Evolutionary conservation across 768 basidiomycete species (phyloP).

Genomic region (Tephrocybe rancida): DNA sequence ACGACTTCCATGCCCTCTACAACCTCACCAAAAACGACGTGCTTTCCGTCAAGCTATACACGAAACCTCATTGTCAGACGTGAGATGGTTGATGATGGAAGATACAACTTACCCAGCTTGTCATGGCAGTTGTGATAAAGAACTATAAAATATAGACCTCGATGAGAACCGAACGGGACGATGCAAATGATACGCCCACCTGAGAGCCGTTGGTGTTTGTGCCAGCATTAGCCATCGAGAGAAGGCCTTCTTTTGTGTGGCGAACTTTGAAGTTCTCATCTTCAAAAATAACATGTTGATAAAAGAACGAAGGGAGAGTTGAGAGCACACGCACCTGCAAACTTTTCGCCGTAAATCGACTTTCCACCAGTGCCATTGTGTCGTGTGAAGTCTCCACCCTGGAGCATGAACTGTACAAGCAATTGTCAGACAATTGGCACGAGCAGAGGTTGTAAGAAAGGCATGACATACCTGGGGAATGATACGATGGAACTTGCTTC

Average conservation of each 20-base stretch:
- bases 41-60: conserved; percentile 57
- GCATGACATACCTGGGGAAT: conserved; percentile 57
- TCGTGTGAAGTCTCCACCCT: conserved; percentile 84
- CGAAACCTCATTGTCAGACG: too few species aligned
- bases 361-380: conserved; percentile 81
- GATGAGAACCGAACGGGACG: background rate
- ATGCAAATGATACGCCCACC: conserved; percentile 30
- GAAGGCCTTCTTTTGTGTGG: conserved; percentile 65
- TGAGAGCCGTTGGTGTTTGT: conserved; percentile 82
- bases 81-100: background rate
- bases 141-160: conserved; percentile 41
- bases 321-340: conserved; percentile 51
- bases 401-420: conserved; percentile 69
- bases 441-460: background rate
- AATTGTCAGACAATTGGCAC: background rate
- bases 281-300: conserved; percentile 20
- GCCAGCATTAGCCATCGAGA: conserved; percentile 91
- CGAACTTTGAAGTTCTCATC: conserved; percentile 73
- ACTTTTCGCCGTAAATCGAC: conserved; percentile 84
- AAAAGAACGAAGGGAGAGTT: background rate
- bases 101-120: conserved; percentile 55
- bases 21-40: conserved; percentile 76
- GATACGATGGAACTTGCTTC: conserved; percentile 71
- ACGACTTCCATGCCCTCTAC: conserved; percentile 67
- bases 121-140: conserved; percentile 75